Evolutionary conservation across 495 filamentous ascomycete species (phyloP), one percentile per base, ranked within the genome.

Genomic region (Penicillium verhagenii): DNA sequence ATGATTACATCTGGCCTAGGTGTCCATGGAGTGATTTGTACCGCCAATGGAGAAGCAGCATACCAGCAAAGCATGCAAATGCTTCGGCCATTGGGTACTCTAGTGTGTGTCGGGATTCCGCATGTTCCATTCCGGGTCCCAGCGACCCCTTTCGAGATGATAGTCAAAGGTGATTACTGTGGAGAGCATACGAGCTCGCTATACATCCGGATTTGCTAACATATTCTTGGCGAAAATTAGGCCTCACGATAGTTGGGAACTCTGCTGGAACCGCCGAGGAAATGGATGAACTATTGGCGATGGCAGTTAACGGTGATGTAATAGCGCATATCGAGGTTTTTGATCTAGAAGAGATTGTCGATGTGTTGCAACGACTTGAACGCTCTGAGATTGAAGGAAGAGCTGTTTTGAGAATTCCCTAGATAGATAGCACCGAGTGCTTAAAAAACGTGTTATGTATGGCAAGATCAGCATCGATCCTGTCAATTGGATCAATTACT

Each of bases 101-200:
- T 76, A 9, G 75, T 77, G 13, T 78, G 75, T 40, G 73, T 77
- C 4, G 75, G 75, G 19, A 74, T 77, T 19, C 74, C 74, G 4
- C 70, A 60, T 57, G 49, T 60, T 5, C 66, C 71, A 9, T 76
- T 76, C 47, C 57, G 51, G 11, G 42, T 74, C 11, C 72, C 73
- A 7, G 69, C 68, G 11, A 71, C 71, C 4, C 75, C 75, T 24
- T 69, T 78, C 40, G 75, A 76, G 31, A 72, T 78, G 72, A 71
- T 76, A 53, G 66, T 73, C 9, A 72, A 69, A 51, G 69, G 72
- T 66, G 44, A 24, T 20, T 31, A 16, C n/a, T 20, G 13, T n/a
- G n/a, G n/a, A n/a, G 9, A 50, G 1, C 24, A 35, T 35, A 13
- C 33, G 4, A 39, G 18, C 23, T 48, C 7, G 26, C 23, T 19